phyloP scores from a whole-genome alignment of 169 alveolate genomes.

The Eimeria acervulina region DNA sequence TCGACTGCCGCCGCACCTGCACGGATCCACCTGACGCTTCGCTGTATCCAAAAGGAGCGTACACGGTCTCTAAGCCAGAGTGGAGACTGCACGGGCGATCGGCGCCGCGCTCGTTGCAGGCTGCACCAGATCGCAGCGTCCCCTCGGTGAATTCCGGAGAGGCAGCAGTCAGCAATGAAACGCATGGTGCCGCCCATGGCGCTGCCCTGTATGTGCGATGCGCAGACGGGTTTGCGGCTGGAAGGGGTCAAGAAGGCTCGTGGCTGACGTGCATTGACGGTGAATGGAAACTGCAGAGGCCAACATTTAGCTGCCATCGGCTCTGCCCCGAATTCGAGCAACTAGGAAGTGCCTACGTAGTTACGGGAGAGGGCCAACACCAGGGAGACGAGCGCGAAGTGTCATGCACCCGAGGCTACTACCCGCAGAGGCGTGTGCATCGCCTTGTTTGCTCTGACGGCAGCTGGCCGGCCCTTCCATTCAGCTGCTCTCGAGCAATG shows the following conservation, averaged over 20 bases:
- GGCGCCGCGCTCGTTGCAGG: constrained; percentile 17
- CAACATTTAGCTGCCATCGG: constrained; percentile 46
- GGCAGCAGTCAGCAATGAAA: not conserved
- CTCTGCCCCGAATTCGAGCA: constrained; percentile 74
- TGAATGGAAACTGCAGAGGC: constrained; percentile 71
- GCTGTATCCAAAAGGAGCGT: constrained; percentile 45
- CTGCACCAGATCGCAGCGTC: not conserved
- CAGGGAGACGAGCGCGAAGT: constrained; percentile 76
- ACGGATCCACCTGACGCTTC: constrained; percentile 2
- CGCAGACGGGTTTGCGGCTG: constrained; percentile 79
- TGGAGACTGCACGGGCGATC: not conserved
- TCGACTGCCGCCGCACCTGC: constrained; percentile 80
- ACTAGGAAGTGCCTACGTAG: constrained; percentile 68
- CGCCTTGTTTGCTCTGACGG: constrained; percentile 73
- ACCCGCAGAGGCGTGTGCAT: constrained; percentile 74
- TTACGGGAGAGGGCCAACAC: constrained; percentile 76
- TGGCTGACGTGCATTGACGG: constrained; percentile 69
- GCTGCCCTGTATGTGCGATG: constrained; percentile 65
- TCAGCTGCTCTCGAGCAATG: constrained; percentile 79
- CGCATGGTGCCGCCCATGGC: constrained; percentile 49
- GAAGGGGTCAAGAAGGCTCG: constrained; percentile 58
- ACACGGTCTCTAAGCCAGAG: constrained; percentile 3
- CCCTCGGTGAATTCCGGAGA: not conserved
- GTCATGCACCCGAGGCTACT: constrained; percentile 79
- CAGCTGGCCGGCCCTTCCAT: constrained; percentile 77